These are phyloP conservation scores for Aspergillus conjunctus DNA, from an alignment of 495 filamentous ascomycete species.

Conservation along the genomic window DNA sequence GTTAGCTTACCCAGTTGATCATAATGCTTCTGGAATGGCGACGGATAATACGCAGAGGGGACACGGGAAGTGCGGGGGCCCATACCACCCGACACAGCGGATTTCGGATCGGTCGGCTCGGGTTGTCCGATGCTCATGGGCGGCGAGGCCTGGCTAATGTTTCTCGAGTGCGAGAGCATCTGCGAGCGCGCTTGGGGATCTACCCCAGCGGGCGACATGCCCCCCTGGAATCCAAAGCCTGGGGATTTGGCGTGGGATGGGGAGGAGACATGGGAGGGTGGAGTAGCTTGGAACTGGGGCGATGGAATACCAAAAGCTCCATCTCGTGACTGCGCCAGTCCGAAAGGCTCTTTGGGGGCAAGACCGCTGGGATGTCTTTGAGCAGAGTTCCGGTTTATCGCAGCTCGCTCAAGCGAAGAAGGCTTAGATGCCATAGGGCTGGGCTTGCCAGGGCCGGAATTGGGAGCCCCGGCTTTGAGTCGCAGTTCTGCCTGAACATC, in stretches of 20 bases:
- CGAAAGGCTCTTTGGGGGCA: constrained; percentile 69
- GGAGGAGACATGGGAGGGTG: constrained; percentile 79
- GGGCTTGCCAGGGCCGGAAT: constrained; percentile 63
- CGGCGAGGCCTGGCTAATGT: constrained; percentile 43
- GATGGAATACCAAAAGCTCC: constrained; percentile 51
- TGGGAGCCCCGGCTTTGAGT: constrained; percentile 74
- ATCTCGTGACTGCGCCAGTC: constrained; percentile 56
- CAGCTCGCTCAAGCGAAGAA: constrained; percentile 70
- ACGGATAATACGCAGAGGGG: constrained; percentile 70
- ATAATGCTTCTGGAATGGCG: constrained; percentile 90
- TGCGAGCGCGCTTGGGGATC: constrained; percentile 60
- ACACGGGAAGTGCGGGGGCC: constrained; percentile 39
- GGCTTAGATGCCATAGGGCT: constrained; percentile 50
- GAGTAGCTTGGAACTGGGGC: constrained; percentile 73
- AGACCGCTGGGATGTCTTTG: constrained; percentile 70
- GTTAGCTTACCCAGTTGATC: constrained; percentile 95
- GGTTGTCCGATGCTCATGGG: constrained; percentile 48
- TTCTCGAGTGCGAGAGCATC: constrained; percentile 45
- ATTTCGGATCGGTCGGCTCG: constrained; percentile 41
- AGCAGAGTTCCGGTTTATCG: constrained; percentile 69
- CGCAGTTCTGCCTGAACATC: constrained; percentile 96
- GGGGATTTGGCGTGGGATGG: constrained; percentile 73
- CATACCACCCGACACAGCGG: constrained; percentile 27
- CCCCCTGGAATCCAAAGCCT: constrained; percentile 67
- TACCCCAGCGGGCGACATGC: constrained; percentile 67